phyloP scores from a whole-genome alignment of 345 rosid species.

The Leavenworthia alabamica region DNA sequence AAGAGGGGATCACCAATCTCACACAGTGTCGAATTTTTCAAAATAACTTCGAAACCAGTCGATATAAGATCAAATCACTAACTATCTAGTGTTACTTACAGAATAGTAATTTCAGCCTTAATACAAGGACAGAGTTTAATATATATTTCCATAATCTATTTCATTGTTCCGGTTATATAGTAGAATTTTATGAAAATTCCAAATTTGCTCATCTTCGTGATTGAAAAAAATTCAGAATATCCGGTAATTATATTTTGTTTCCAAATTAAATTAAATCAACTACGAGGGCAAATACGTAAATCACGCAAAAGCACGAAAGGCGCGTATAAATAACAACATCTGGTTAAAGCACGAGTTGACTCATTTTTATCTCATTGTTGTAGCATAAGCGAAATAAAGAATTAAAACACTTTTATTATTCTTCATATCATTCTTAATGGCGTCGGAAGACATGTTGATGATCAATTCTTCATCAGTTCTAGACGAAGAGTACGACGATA shows the following conservation, averaged over 20 bases:
- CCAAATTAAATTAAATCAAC: not conserved
- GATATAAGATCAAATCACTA: not conserved
- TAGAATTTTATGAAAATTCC: not conserved
- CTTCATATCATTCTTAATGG: constrained; percentile 28
- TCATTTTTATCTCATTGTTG: not conserved
- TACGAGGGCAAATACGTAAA: constrained; percentile 16
- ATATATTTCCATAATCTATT: not conserved
- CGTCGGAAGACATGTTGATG: constrained; percentile 44
- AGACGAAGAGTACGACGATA: constrained; percentile 53
- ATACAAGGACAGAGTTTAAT: not conserved
- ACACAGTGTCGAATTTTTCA: constrained; percentile 5
- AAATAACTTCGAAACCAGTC: not conserved
- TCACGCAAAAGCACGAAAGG: not conserved
- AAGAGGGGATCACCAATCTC: not conserved
- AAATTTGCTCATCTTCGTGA: not conserved
- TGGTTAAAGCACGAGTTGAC: not conserved
- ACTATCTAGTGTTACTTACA: not conserved
- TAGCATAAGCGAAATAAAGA: not conserved
- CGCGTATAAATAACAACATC: constrained; percentile 12
- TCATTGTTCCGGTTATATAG: not conserved
- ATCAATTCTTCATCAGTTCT: constrained; percentile 25
- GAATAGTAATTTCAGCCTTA: not conserved
- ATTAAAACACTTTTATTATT: not conserved
- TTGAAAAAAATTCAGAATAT: not conserved
- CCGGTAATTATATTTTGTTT: not conserved